Conservation (phyloP, 208 protist species). For the Acanthamoeba healyi region DNA sequence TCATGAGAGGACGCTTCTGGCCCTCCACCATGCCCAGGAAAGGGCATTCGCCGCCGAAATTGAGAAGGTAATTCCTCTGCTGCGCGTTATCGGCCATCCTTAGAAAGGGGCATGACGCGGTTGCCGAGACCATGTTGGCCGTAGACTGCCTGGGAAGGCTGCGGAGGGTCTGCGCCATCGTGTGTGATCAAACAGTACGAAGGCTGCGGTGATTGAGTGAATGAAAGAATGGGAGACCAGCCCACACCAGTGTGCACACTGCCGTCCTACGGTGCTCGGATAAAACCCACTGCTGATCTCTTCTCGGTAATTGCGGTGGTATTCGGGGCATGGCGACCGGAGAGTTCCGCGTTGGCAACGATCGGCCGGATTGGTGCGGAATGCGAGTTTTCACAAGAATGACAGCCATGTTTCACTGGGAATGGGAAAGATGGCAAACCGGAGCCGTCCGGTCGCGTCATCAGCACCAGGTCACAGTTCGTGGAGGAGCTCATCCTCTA, state of each 20-base stretch:
- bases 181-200: too few relatives aligned
- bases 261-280: neutral
- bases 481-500: neutral
- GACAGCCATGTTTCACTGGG: neutral
- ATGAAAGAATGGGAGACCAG: neutral
- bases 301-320: neutral
- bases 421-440: too few relatives aligned
- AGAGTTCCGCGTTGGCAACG: neutral
- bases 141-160: neutral
- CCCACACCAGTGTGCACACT: neutral
- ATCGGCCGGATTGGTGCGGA: neutral
- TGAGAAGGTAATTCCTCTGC: constrained; percentile 39
- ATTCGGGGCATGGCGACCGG: neutral
- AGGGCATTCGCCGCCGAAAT: constrained; percentile 74
- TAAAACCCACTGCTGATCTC: neutral
- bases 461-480: neutral
- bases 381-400: neutral
- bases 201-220: neutral
- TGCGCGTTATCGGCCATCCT: constrained; percentile 11
- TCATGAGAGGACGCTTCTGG: constrained; percentile 16
- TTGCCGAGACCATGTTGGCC: neutral
- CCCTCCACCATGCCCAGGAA: constrained; percentile 73
- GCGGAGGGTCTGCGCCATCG: constrained; percentile 38
- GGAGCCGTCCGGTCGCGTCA: too few relatives aligned
- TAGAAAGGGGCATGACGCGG: constrained; percentile 71